Base-by-base conservation (phyloP, 2,329 filamentous ascomycete genomes). In the Trichoderma sp. region DNA sequence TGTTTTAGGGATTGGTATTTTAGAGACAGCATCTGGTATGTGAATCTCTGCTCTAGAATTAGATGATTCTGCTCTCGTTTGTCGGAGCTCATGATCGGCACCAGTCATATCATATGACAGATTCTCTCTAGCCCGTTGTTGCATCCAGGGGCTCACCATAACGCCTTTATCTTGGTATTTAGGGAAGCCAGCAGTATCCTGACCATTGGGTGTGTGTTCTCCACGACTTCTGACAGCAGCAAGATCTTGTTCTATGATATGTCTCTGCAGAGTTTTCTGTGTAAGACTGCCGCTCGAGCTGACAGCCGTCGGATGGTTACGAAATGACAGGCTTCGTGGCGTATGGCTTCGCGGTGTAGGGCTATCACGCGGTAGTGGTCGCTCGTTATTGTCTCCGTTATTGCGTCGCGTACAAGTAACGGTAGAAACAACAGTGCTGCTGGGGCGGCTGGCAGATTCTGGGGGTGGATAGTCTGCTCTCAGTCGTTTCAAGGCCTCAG, bases 141-240 rank as follows among this genome's bases (percentile, higher is more conserved):
- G 47, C 10, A 47, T 49, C 13, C 37, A 21, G 10, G 72, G 64
- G 16, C 71, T 72, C 5, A 72, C 71, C 70, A 74, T 73, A 7
- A 71, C 60, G 1, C 72, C 71, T 24, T 74, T 72, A 57, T 76
- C 72, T 47, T 74, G 40, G 49, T 74, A 74, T 21, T 53, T 29
- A n/a, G 29, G 40, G 5, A 6, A 5, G 5, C 37, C 19, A 13
- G 21, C 10, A n/a, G 31, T 10, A 16, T 58, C 7, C 16, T 29
- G 5, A 24, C 21, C 19, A 37, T 16, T 2, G 4, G n/a, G 29
- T 3, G 27, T 19, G 29, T 6, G 5, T 16, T 66, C 24, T 29
- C 31, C 29, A 14, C 40, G 19, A 10, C 52, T 66, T 21, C 2
- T 31, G 10, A 10, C 27, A 27, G 14, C 16, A 2, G 27, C 16